phyloP scores from a whole-genome alignment of 305 asterid species.

The Fraxinus angustifolia region DNA sequence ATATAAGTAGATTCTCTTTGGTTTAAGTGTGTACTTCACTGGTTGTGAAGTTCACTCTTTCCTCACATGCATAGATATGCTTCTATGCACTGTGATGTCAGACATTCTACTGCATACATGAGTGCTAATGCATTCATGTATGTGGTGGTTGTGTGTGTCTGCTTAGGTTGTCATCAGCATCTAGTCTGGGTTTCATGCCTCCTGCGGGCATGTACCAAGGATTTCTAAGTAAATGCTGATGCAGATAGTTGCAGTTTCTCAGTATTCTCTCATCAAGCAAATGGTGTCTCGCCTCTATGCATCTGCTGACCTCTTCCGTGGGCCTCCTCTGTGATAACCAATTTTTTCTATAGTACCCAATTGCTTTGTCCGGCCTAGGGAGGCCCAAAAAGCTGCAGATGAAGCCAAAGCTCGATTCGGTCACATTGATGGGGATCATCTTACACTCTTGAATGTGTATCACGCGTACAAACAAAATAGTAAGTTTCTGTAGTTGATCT shows the following conservation, averaged over 20 bases:
- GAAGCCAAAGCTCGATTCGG: conserved; percentile 98
- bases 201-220: conserved; percentile 78
- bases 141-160: conserved; percentile 50
- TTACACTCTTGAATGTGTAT: conserved; percentile 84
- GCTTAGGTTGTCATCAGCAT: conserved; percentile 94
- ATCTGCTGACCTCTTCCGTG: conserved; percentile 99
- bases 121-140: conserved; percentile 39
- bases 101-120: conserved; percentile 43
- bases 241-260: conserved; percentile 99
- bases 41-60: conserved; percentile 35
- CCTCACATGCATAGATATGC: conserved; percentile 39
- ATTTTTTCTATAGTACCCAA: conserved; percentile 99
- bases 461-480: conserved; percentile 94
- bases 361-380: conserved; percentile 99
- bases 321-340: conserved; percentile 98
- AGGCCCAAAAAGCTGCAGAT: conserved; percentile 97
- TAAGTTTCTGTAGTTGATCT: conserved; percentile 32
- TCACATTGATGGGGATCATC: conserved; percentile 95
- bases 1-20: conserved; percentile 28
- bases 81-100: conserved; percentile 39
- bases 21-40: conserved; percentile 35
- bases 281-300: conserved; percentile 99
- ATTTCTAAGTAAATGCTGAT: conserved; percentile 96
- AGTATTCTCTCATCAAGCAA: conserved; percentile 97
- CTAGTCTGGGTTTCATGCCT: conserved; percentile 90